Base-by-base conservation (phyloP, 495 filamentous ascomycete genomes). In the Lasiosphaeriaceae sp. region DNA sequence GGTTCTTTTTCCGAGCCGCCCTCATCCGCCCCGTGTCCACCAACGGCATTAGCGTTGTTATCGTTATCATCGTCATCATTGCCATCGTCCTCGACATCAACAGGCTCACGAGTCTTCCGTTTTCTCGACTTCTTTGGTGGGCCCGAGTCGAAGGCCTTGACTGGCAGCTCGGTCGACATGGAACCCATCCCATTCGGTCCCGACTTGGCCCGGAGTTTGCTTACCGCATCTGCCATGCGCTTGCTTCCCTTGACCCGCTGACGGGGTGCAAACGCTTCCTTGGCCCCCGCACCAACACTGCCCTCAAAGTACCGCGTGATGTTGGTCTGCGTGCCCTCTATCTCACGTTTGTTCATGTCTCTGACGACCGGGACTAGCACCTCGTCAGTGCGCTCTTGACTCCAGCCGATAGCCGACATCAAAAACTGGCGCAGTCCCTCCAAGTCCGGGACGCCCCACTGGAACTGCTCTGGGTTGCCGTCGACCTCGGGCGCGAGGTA, bases 391-490 rank as follows among this genome's bases (percentile, higher is more conserved):
- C 90, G 80, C 65, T 96, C 92, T 65, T 87, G 84, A 47, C 78
- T 83, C 94, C 94, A 98, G 1, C 94, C 94, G 57, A 98, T 88
- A 1, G 91, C 96, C n/a, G 78, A 72, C 90, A 96, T 96, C 43
- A 98, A 75, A 62, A 92, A 98, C 17, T 74, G 74, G n/a, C 95
- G 72, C 51, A 98, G 71, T 0, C 89, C 88, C 47, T 94, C 90
- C 3, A 98, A 77, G 62, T 98, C 94, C 0, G 94, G 94, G 0
- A 96, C 88, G 19, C 94, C 94, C 94, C 94, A 98, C 70, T 92
- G 86, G 61, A 98, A 98, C 3, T 76, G 71, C 41, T 90, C 86
- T 0, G 89, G 80, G 56, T 86, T 86, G 14, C 69, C 68, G 65
- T 98, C 94, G 17, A 97, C 91, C 61, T 90, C 88, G 0, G 94